Evolutionary conservation across 495 filamentous ascomycete species (phyloP).

Genomic region (Xylona heveae): DNA sequence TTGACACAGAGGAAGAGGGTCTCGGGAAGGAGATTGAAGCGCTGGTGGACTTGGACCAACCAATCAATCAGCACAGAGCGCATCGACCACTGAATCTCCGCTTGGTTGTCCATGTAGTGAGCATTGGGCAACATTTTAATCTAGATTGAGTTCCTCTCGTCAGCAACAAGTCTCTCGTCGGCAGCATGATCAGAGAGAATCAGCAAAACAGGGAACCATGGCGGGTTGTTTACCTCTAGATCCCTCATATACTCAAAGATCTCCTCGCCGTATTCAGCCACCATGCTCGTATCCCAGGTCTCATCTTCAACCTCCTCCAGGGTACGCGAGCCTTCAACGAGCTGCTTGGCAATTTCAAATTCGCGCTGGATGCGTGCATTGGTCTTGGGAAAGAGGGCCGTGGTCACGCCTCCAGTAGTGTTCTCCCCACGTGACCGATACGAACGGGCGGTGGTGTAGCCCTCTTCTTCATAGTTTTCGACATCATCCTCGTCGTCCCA

Average conservation of each 20-base stretch:
- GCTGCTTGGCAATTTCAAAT: conserved; percentile 41
- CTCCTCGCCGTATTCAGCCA: conserved; percentile 86
- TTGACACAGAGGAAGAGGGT: conserved; percentile 87
- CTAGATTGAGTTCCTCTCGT: conserved; percentile 20
- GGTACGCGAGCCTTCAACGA: conserved; percentile 38
- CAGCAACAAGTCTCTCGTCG: too few species aligned
- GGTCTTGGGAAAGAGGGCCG: conserved; percentile 51
- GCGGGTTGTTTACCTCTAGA: conserved; percentile 62
- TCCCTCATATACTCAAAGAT: conserved; percentile 82
- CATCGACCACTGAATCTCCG: conserved; percentile 99
- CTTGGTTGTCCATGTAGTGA: conserved; percentile 90
- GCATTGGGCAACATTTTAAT: conserved; percentile 62
- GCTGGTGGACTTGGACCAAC: conserved; percentile 86
- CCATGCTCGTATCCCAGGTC: conserved; percentile 89
- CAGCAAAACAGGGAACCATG: neutral
- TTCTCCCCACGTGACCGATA: conserved; percentile 56
- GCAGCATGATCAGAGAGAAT: neutral
- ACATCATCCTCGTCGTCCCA: conserved; percentile 60
- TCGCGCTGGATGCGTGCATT: conserved; percentile 34
- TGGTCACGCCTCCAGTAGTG: conserved; percentile 52
- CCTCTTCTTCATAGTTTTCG: conserved; percentile 64
- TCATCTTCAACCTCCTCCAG: conserved; percentile 64
- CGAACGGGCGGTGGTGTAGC: conserved; percentile 57
- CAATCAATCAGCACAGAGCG: conserved; percentile 94
- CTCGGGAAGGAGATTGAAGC: conserved; percentile 80